Percentiles rank a stretch among this genome's conserved stretches.
phyloP scores from a whole-genome alignment of 176 grass and related monocot genomes.

The Avena sativa region DNA sequence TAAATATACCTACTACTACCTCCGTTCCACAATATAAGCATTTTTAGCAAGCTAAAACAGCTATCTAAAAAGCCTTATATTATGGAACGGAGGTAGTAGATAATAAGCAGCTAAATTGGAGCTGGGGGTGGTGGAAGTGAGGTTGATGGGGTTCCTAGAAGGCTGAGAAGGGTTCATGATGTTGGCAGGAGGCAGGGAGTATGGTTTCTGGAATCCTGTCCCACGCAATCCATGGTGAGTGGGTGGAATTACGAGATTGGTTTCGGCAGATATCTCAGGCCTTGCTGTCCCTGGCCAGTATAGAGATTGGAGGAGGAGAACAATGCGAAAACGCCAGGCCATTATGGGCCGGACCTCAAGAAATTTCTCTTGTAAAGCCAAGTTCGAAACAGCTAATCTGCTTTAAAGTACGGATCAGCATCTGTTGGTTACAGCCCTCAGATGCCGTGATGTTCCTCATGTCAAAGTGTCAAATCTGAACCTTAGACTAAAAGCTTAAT shows the following conservation, averaged over 20 bases:
- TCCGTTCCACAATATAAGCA: too few relatives aligned
- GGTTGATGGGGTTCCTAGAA: neutral
- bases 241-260: neutral
- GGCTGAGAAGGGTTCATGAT: neutral
- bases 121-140: neutral
- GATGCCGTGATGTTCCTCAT: neutral
- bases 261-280: neutral
- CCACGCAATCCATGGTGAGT: neutral
- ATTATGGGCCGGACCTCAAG: neutral
- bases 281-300: neutral
- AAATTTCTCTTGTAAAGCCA: neutral
- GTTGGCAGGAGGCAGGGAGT: neutral
- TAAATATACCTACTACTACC: neutral
- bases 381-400: neutral
- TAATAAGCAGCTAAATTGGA: neutral
- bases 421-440: neutral
- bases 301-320: neutral
- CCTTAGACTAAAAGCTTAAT: constrained; percentile 5
- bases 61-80: too few relatives aligned
- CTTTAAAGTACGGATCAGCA: neutral
- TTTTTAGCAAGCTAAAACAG: too few relatives aligned
- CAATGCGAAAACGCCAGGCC: neutral
- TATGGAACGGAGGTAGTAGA: too few relatives aligned
- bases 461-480: neutral
- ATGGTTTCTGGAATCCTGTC: neutral